Base-by-base conservation (phyloP, 805 yeast species). In the Grigorovia humatica region DNA sequence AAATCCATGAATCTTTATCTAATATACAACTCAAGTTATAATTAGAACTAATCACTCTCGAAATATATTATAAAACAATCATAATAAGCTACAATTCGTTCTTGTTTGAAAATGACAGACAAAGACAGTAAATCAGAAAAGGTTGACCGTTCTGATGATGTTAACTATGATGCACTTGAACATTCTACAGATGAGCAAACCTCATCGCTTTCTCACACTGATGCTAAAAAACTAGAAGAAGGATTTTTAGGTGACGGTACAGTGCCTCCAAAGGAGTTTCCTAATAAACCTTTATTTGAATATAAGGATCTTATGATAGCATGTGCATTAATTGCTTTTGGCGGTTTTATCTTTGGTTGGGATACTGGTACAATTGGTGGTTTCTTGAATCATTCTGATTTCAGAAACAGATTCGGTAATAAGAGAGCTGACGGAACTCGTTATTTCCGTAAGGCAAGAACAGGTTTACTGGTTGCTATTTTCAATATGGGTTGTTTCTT, bases 321-420 rank as follows among this genome's bases (percentile, higher is more conserved):
- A 32, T 70, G 73, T 63, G 42, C 64, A n/a, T 59, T 69, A 66
- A 78, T 83, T 56, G 86, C 88, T 29, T 83, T 83, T 56, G 88
- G 88, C 50, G 64, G 64, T 17, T 60, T 56, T 53, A 83, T 83
- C 51, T 77, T 79, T 63, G 89, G 89, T 58, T 83, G 84, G 78
- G 90, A 83, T 71, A 83, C 88, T 48, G 90, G 89, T 74, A 83
- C 89, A 59, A 81, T 83, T 68, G 79, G 85, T 38, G 88, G 88
- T 57, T 82, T 83, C 60, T 83, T 82, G 48, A 77, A 79, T 60
- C 66, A 67, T 60, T 59, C 77, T 18, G 85, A 82, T 62, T 83
- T 78, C 70, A 65, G 68, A 49, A 55, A 61, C 42, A 73, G 87
- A 63, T 83, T 83, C 59, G 89, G 88, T 63, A 43, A 49, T n/a